Conservation (phyloP, 2,329 filamentous ascomycete species). For the Pyrenochaeta sp. region DNA sequence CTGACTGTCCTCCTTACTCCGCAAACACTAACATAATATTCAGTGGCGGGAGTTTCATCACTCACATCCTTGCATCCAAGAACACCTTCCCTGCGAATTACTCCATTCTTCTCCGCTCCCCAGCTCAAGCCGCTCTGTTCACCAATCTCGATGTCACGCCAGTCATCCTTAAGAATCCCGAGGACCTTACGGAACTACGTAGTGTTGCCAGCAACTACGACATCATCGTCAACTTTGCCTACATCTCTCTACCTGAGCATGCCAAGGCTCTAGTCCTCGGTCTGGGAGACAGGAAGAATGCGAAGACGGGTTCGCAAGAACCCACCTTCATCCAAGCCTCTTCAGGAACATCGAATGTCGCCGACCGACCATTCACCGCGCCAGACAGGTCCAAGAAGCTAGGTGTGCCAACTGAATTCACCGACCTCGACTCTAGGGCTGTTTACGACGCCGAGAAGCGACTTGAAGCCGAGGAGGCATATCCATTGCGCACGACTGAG, state of each 20-base stretch:
- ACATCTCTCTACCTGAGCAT: neutral
- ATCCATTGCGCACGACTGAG: neutral
- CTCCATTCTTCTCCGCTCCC: neutral
- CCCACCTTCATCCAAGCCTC: neutral
- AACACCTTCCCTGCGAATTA: neutral
- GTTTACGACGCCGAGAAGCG: neutral
- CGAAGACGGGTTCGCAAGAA: neutral
- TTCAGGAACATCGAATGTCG: neutral
- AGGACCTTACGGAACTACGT: neutral
- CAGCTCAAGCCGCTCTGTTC: neutral
- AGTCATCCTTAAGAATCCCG: neutral
- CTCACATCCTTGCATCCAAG: neutral
- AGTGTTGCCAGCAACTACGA: neutral
- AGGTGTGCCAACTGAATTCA: neutral
- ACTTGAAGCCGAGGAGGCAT: neutral
- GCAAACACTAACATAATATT: neutral
- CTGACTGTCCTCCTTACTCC: neutral
- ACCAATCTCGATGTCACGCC: neutral
- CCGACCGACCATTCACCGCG: neutral
- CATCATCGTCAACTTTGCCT: neutral
- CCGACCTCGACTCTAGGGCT: neutral
- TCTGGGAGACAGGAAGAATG: neutral
- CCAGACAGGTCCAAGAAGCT: neutral
- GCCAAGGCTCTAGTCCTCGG: neutral
- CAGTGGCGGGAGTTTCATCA: neutral